Base-by-base conservation (phyloP, 2,329 filamentous ascomycete genomes). In the Myotisia sp. region DNA sequence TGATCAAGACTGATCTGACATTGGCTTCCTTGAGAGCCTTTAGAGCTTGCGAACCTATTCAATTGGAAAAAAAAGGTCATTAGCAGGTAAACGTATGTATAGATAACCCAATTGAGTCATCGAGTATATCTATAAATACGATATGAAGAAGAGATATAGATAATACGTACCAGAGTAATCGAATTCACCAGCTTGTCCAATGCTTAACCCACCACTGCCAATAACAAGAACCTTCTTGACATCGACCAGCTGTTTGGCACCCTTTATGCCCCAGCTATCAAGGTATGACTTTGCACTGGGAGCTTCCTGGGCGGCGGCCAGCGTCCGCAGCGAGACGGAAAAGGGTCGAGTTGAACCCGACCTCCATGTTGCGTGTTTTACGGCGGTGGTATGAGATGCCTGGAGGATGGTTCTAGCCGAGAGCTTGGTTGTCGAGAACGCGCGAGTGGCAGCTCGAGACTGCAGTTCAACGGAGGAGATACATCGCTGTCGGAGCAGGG, bases 221-320 rank as follows among this genome's bases (percentile, higher is more conserved):
- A 95, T 93, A 48, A 95, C 86, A 42, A 95, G 67, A 34, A 95
- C 87, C 67, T 95, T 95, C 68, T 92, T 92, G 44, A 95, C 85
- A 55, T 93, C 74, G 33, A 94, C 79, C 36, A 81, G 65, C 50
- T 87, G 70, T 50, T 71, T 71, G 38, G 79, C 70, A 39, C 71
- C 77, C 58, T 85, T 80, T 54, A 94, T 77, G 40, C 76, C 79
- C 48, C 85, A 86, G 62, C 83, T 92, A 54, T 84, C 76, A 48
- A 94, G 67, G 60, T 93, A 93, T 42, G 86, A 82, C 62, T 86
- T 76, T 34, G 85, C 73, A 53, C 79, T 82, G 37, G 85, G 83
- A 34, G 82, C 78, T 44, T 75, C 65, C 59, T 90, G 72, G 44
- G 64, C 59, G 24, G 54, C 42, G 36, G 52, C 53, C 41, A 61